phyloP scores from a whole-genome alignment of 2,329 filamentous ascomycete species.

The Golovinomyces cichoracearum region DNA sequence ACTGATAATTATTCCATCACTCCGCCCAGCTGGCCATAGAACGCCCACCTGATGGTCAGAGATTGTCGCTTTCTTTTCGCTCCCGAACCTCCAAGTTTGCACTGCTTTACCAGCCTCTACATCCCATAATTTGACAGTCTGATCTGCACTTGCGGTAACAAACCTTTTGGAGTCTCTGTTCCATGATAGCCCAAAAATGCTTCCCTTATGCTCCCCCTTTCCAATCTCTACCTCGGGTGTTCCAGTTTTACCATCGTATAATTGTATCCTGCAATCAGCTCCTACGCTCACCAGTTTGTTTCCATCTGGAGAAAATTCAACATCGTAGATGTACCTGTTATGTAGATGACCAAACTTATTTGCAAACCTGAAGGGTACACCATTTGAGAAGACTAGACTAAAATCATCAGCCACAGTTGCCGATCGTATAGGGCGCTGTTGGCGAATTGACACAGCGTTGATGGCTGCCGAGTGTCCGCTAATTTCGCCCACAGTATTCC shows the following conservation, averaged over 20 bases:
- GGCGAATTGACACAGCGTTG: conserved; percentile 72
- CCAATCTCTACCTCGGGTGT: conserved; percentile 54
- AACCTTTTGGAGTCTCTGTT: conserved; percentile 61
- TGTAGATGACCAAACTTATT: conserved; percentile 56
- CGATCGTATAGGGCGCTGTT: conserved; percentile 71
- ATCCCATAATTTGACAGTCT: conserved; percentile 89
- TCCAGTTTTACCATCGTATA: conserved; percentile 91
- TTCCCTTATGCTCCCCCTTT: conserved; percentile 67
- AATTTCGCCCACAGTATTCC: conserved; percentile 87
- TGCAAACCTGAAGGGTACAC: conserved; percentile 88
- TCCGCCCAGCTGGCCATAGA: conserved; percentile 60
- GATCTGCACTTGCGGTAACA: conserved; percentile 78
- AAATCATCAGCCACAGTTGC: conserved; percentile 80
- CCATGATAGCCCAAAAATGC: conserved; percentile 84
- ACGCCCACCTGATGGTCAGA: conserved; percentile 83
- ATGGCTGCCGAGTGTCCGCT: conserved; percentile 72
- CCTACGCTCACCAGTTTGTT: conserved; percentile 61
- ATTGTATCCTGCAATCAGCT: conserved; percentile 72
- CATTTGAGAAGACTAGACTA: conserved; percentile 74
- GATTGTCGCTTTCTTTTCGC: conserved; percentile 43
- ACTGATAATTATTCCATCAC: conserved; percentile 70
- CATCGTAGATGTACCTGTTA: conserved; percentile 66
- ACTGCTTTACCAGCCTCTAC: conserved; percentile 49
- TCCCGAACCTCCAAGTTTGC: conserved; percentile 67
- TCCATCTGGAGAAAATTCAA: conserved; percentile 77